A percentile compares a stretch with the other conserved stretches of the same genome.
phyloP scores from a whole-genome alignment of 345 rosid species.

The Diplotaxis tenuifolia region DNA sequence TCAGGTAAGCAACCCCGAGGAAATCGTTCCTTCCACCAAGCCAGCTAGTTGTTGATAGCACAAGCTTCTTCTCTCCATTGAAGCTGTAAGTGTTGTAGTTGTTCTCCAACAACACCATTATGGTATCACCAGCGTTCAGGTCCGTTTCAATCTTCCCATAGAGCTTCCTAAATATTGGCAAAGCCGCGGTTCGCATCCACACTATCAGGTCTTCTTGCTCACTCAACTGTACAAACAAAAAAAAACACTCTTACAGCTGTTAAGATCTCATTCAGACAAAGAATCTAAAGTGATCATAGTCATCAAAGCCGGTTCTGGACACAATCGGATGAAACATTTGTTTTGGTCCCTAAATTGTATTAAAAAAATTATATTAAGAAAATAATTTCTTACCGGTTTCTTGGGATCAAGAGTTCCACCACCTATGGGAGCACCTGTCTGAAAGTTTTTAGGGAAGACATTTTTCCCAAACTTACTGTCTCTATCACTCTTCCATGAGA shows the following conservation, averaged over 20 bases:
- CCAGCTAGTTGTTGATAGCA: slow-evolving; percentile 94
- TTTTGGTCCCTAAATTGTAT: neutral
- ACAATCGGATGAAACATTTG: neutral
- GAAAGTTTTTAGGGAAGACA: slow-evolving; percentile 74
- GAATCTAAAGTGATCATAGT: neutral
- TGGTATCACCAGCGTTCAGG: slow-evolving; percentile 51
- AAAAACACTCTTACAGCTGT: neutral
- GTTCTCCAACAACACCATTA: slow-evolving; percentile 57
- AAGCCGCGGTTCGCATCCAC: slow-evolving; percentile 98
- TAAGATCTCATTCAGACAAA: slow-evolving; percentile 1
- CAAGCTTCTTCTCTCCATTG: slow-evolving; percentile 85
- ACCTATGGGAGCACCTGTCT: slow-evolving; percentile 53
- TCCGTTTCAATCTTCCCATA: slow-evolving; percentile 88
- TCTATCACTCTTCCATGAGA: slow-evolving; percentile 95
- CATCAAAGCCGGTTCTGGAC: neutral
- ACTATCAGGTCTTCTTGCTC: slow-evolving; percentile 94
- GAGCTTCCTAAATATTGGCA: slow-evolving; percentile 93
- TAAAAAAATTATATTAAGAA: no score
- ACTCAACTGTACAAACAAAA: slow-evolving; percentile 54
- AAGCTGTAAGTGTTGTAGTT: slow-evolving; percentile 91
- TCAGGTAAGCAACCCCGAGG: slow-evolving; percentile 58
- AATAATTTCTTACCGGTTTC: slow-evolving; percentile 47
- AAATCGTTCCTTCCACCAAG: slow-evolving; percentile 95
- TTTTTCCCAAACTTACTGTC: slow-evolving; percentile 76
- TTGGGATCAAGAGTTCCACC: slow-evolving; percentile 47